Percentiles rank a stretch among this genome's conserved stretches.
These are phyloP conservation scores for Aspergillus funiculosus DNA, from an alignment of 495 filamentous ascomycete genomes.

Conservation along the genomic window DNA sequence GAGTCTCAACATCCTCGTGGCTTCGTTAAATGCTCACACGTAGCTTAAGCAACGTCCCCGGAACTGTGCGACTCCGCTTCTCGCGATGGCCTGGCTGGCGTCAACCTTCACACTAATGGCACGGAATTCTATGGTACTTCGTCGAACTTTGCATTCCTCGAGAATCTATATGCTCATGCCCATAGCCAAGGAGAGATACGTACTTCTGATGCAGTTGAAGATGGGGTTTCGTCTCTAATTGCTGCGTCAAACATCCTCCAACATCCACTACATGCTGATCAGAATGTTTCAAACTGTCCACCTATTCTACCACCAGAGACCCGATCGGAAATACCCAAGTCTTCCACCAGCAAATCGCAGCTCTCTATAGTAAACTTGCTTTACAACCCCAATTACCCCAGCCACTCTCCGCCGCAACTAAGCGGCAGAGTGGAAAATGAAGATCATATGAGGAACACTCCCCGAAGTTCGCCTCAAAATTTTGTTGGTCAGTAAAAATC, in stretches of 20 bases:
- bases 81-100: constrained; percentile 22
- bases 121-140: constrained; percentile 28
- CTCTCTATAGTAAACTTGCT: constrained; percentile 27
- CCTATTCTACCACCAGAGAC: too few species aligned
- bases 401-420: constrained; percentile 10
- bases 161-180: constrained; percentile 21
- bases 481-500: constrained; percentile 7
- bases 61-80: constrained; percentile 21
- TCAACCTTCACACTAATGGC: constrained; percentile 27
- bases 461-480: neutral
- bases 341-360: constrained; percentile 13
- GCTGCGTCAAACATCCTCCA: too few species aligned
- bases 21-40: neutral
- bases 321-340: neutral
- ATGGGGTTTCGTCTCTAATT: neutral
- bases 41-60: constrained; percentile 4
- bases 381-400: constrained; percentile 21
- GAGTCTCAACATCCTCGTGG: neutral
- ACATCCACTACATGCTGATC: too few species aligned
- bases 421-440: constrained; percentile 3
- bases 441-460: neutral
- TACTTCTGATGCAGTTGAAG: neutral
- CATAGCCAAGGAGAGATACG: constrained; percentile 17
- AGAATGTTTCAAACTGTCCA: too few species aligned
- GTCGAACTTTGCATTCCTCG: constrained; percentile 24